These are phyloP conservation scores for Ensete glaucum DNA, from an alignment of 176 grass and related monocot genomes.

Conservation along the genomic window DNA sequence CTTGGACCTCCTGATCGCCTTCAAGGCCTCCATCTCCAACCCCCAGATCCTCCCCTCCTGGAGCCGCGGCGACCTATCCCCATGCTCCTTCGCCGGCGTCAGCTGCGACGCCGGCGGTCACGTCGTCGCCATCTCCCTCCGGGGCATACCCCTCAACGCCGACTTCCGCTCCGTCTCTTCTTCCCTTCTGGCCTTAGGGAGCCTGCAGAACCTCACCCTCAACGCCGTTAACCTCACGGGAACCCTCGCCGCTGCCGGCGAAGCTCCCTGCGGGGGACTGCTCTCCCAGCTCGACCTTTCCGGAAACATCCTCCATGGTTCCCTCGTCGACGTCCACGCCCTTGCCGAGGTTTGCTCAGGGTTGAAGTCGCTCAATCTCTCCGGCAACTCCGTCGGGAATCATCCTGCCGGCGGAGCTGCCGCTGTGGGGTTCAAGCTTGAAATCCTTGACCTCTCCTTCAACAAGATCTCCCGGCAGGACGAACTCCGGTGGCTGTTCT, in stretches of 20 bases:
- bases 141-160: background rate
- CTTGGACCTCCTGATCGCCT: conserved; percentile 20
- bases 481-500: conserved; percentile 13
- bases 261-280: background rate
- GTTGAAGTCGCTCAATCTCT: conserved; percentile 22
- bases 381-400: conserved; percentile 41
- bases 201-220: conserved; percentile 6
- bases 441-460: conserved; percentile 22
- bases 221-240: conserved; percentile 9
- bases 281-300: conserved; percentile 17
- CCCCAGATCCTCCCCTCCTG: conserved; percentile 17
- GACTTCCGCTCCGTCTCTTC: conserved; percentile 7
- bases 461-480: conserved; percentile 16
- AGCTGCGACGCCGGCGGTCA: background rate
- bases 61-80: background rate
- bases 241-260: background rate
- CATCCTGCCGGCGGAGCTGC: background rate
- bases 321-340: background rate
- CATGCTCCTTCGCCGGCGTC: conserved; percentile 14
- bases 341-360: conserved; percentile 9
- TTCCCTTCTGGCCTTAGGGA: conserved; percentile 7
- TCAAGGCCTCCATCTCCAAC: conserved; percentile 6
- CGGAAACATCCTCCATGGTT: conserved; percentile 4
- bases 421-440: conserved; percentile 28
- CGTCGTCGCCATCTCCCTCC: conserved; percentile 5